Evolutionary conservation across 192 early-diverging fungal genomes (phyloP), one percentile per base, ranked within the genome.

Genomic region (Thamnidium elegans): DNA sequence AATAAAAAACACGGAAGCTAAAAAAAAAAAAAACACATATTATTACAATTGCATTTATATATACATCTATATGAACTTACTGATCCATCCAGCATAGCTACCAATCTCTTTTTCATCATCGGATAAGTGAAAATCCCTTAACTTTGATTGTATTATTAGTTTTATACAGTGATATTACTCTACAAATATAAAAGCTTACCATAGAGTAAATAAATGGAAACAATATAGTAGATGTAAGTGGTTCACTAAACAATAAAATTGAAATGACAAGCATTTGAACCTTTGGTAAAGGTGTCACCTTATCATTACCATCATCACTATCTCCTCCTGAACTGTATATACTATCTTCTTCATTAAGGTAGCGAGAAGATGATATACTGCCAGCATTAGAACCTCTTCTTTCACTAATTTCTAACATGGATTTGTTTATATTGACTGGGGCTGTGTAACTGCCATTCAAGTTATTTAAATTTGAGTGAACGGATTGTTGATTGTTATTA

Each of bases 151-250:
- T 20, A 23, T 50, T 55, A 45, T 8, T 20, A 21, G 32, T 19
- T 19, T 26, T 32, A 11, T 11, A 51, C 44, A n/a, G n/a, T 26
- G 26, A 2, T 3, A 26, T 26, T 26, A 26, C 3, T 26, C 26
- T 26, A 26, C 26, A 26, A 26, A 26, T 26, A 26, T 26, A 26
- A 26, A 26, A 26, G 45, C 13, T 21, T 67, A 89, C 86, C 87
- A 90, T 89, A 61, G 93, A 91, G 64, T 92, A 94, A 3, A 92
- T 84, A 70, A 96, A 96, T 7, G 92, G 92, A 54, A 92, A 84
- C 47, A 90, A 64, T 45, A 92, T 82, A 15, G 85, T 80, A 30
- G 84, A 85, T 54, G 86, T 86, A 58, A 90, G 71, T 17, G 90
- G 89, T 68, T 92, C 90, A 42, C 79, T 78, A 48, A 83, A 83